Evolutionary conservation across 768 basidiomycete genomes (phyloP).

Genomic region (Chlorophyllum brunneum): DNA sequence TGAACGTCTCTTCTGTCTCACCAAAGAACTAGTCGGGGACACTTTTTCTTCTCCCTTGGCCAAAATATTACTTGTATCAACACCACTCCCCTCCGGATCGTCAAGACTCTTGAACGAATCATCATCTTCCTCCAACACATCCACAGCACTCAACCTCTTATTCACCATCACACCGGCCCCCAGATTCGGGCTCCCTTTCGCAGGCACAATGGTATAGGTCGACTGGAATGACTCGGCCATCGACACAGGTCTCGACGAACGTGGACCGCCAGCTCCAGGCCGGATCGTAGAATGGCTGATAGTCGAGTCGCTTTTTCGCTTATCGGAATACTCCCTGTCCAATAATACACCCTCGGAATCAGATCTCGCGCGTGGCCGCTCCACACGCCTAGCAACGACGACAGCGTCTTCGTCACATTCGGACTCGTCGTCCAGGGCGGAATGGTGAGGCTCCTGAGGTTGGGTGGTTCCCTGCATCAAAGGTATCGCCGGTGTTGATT

Average conservation of each 20-base stretch:
- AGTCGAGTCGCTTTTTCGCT: slow-evolving; percentile 84
- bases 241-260: slow-evolving; percentile 69
- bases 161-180: slow-evolving; percentile 27
- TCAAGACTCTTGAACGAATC: slow-evolving; percentile 15
- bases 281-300: slow-evolving; percentile 72
- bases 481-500: slow-evolving; percentile 10
- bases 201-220: slow-evolving; percentile 65
- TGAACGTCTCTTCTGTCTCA: slow-evolving; percentile 55
- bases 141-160: slow-evolving; percentile 67
- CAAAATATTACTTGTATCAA: neutral
- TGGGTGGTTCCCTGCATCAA: neutral
- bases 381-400: neutral
- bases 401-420: slow-evolving; percentile 27
- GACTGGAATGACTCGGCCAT: slow-evolving; percentile 77
- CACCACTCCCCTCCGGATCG: neutral
- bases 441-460: slow-evolving; percentile 15
- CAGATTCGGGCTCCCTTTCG: slow-evolving; percentile 8
- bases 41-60: slow-evolving; percentile 3
- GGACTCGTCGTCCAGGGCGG: slow-evolving; percentile 21
- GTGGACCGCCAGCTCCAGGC: slow-evolving; percentile 41
- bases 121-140: slow-evolving; percentile 59
- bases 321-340: slow-evolving; percentile 50
- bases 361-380: slow-evolving; percentile 5
- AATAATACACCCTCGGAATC: slow-evolving; percentile 9
- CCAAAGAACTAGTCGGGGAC: slow-evolving; percentile 41